phyloP scores from a whole-genome alignment of 2,329 filamentous ascomycete genomes.

The Verticillium longisporum region DNA sequence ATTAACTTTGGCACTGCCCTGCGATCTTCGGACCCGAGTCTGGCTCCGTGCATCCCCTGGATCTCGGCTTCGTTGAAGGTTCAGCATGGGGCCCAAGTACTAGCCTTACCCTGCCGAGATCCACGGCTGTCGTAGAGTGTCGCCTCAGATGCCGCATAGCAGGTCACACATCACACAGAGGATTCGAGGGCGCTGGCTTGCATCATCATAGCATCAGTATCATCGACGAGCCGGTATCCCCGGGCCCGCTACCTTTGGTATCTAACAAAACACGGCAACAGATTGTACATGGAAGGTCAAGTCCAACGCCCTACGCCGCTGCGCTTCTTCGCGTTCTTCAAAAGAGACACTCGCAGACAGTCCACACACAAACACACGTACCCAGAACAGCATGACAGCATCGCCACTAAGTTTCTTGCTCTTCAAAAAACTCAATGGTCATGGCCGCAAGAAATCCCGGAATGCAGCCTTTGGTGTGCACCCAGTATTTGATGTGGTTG shows the following conservation, averaged over 20 bases:
- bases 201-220: not conserved
- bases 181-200: not conserved
- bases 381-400: not conserved
- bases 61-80: no score
- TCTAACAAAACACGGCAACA: not conserved
- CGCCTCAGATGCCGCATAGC: not conserved
- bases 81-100: not conserved
- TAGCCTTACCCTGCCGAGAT: not conserved
- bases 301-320: not conserved
- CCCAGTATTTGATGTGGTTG: conserved; percentile 91
- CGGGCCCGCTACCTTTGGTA: not conserved
- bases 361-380: not conserved
- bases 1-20: no score
- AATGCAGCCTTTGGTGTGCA: conserved; percentile 86
- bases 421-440: conserved; percentile 89
- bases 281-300: not conserved
- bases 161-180: not conserved
- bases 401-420: conserved; percentile 28
- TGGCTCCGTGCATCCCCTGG: no score
- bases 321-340: not conserved
- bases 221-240: not conserved
- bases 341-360: not conserved
- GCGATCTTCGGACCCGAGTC: no score
- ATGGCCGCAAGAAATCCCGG: conserved; percentile 87
- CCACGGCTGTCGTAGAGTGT: not conserved